Percentiles rank a stretch among this genome's conserved stretches.
These are phyloP conservation scores for Saccharomycopsis selenospora DNA, from an alignment of 805 yeast genomes.

Conservation along the genomic window DNA sequence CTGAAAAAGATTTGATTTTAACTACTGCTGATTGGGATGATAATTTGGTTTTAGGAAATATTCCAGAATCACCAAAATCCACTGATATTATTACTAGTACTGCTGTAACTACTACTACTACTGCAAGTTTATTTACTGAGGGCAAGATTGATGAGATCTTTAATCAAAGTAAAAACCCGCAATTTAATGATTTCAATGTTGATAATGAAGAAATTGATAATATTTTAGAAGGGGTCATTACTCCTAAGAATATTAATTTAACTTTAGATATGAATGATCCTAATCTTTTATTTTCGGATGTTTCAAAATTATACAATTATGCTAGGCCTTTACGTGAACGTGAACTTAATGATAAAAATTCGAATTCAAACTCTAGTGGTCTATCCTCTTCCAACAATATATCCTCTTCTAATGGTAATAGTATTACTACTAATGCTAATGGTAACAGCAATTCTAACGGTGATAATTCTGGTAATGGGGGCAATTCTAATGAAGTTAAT, in stretches of 20 bases:
- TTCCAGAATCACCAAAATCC: conserved; percentile 19
- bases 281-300: conserved; percentile 57
- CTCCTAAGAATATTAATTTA: conserved; percentile 27
- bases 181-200: conserved; percentile 31
- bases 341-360: neutral
- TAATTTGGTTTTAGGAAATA: conserved; percentile 49
- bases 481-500: too few relatives aligned
- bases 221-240: conserved; percentile 59
- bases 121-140: neutral
- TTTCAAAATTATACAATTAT: neutral
- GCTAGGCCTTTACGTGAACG: neutral
- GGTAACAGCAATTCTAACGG: conserved; percentile 13
- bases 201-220: conserved; percentile 58
- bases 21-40: conserved; percentile 80
- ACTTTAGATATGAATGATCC: conserved; percentile 85
- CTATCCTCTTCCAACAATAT: too few relatives aligned
- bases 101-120: neutral
- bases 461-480: too few relatives aligned
- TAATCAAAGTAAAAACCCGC: neutral
- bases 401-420: conserved; percentile 24
- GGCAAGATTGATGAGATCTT: neutral
- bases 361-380: too few relatives aligned
- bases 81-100: conserved; percentile 6
- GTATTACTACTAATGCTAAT: conserved; percentile 20
- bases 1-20: conserved; percentile 47